Evolutionary conservation across 1,284 basidiomycete species (phyloP), one percentile per base, ranked within the genome.

Genomic region (Cryptococcus floricola): DNA sequence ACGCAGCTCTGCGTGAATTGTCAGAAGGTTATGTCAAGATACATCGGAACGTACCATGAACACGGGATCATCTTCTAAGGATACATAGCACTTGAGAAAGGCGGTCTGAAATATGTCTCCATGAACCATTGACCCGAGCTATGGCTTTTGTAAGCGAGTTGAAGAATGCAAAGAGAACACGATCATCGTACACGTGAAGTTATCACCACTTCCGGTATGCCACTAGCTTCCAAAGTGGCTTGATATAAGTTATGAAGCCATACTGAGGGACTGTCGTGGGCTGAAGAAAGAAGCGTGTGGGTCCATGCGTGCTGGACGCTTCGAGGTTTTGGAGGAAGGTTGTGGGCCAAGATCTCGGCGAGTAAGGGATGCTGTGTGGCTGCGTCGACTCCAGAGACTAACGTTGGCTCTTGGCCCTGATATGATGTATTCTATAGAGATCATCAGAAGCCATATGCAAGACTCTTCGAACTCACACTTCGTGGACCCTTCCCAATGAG

Each of bases 171-270:
- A 9, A 42, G 27, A 25, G 38, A 19, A 48, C 16, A 48, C 5
- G 3, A 10, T 12, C 19, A 3, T 58, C 70, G 48, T 45, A 69
- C 70, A 42, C 65, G 63, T 12, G 63, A 62, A 12, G 65, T 61
- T 16, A 70, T 62, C 12, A 66, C 54, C 52, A 70, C 56, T 50
- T 70, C 70, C 12, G 61, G 56, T 4, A 62, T 53, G 16, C 43
- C 60, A 48, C 68, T 62, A 2, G 64, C 63, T 42, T 72, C 68
- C 13, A 72, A 45, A 4, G 67, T 68, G 1, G 65, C 64, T 38
- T 66, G 66, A 47, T 58, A 70, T 10, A 72, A 57, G 45, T 65
- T 67, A 42, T 63, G 56, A 13, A 70, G 58, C 70, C 70, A 72
- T 2, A 64, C 43, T 0, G 53, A 46, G 9, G 63, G 49, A 34